These are phyloP conservation scores for Quercus engelmannii DNA, from an alignment of 306 rosid species.

Conservation along the genomic window DNA sequence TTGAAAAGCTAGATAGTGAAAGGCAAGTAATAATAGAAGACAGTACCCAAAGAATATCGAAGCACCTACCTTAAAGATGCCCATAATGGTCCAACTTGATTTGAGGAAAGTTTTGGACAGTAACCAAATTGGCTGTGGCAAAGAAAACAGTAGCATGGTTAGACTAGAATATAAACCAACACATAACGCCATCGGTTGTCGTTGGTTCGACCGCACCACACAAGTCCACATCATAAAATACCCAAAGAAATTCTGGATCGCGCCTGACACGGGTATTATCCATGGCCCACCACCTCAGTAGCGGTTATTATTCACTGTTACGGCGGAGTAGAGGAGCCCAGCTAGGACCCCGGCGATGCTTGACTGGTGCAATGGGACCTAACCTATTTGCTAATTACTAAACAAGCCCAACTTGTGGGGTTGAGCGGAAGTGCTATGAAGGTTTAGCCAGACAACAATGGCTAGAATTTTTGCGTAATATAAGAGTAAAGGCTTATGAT, in stretches of 20 bases:
- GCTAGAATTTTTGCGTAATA: no score
- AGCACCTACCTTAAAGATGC: constrained; percentile 66
- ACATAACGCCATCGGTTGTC: constrained; percentile 56
- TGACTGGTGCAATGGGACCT: no score
- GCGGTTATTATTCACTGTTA: constrained; percentile 1
- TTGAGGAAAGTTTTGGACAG: constrained; percentile 54
- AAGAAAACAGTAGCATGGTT: constrained; percentile 62
- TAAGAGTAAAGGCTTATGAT: no score
- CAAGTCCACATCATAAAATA: constrained; percentile 69
- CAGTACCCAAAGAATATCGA: no score
- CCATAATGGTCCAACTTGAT: constrained; percentile 68
- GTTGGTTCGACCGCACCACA: constrained; percentile 48
- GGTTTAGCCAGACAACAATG: no score
- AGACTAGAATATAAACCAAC: constrained; percentile 50
- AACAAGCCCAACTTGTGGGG: no score
- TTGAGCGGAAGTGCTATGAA: no score
- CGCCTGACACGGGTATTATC: constrained; percentile 54
- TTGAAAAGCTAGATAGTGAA: no score
- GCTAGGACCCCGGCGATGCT: constrained; percentile 73
- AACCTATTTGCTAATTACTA: no score
- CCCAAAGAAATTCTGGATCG: constrained; percentile 58
- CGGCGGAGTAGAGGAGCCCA: constrained; percentile 72
- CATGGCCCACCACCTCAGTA: constrained; percentile 47
- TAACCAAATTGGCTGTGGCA: constrained; percentile 63
- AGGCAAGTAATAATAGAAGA: no score